These are phyloP conservation scores for Zea luxurians DNA, from an alignment of 176 grass and related monocot species.

Conservation along the genomic window DNA sequence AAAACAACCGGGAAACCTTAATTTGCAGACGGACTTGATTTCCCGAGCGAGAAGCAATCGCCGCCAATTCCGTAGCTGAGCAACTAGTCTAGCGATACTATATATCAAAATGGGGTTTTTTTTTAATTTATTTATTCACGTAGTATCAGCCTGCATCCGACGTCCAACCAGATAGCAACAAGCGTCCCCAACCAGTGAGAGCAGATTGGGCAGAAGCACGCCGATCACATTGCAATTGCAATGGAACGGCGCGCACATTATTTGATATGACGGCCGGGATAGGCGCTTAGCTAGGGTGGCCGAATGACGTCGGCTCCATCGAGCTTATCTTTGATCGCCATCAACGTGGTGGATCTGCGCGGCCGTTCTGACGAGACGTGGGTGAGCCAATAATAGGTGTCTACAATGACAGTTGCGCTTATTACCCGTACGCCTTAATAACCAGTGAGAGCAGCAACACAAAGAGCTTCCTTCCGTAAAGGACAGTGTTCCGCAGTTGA, in stretches of 20 bases:
- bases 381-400: neutral
- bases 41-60: neutral
- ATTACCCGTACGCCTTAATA: neutral
- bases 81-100: too few species aligned
- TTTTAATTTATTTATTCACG: too few species aligned
- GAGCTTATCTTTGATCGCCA: slow-evolving; percentile 13
- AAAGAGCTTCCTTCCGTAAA: neutral
- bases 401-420: neutral
- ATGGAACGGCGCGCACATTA: slow-evolving; percentile 19
- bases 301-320: slow-evolving; percentile 36
- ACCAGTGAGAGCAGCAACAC: neutral
- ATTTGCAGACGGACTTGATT: too few species aligned
- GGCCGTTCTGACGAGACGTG: neutral
- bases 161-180: slow-evolving; percentile 19
- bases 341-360: slow-evolving; percentile 26
- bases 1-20: too few species aligned
- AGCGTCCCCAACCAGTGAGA: neutral
- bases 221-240: neutral
- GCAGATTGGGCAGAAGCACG: too few species aligned
- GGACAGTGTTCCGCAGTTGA: neutral
- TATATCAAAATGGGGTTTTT: too few species aligned
- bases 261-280: slow-evolving; percentile 16
- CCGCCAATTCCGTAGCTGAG: neutral
- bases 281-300: too few species aligned
- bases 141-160: too few species aligned